Conservation (phyloP, 495 filamentous ascomycete species). For the Podospora bellae-mahoneyi region DNA sequence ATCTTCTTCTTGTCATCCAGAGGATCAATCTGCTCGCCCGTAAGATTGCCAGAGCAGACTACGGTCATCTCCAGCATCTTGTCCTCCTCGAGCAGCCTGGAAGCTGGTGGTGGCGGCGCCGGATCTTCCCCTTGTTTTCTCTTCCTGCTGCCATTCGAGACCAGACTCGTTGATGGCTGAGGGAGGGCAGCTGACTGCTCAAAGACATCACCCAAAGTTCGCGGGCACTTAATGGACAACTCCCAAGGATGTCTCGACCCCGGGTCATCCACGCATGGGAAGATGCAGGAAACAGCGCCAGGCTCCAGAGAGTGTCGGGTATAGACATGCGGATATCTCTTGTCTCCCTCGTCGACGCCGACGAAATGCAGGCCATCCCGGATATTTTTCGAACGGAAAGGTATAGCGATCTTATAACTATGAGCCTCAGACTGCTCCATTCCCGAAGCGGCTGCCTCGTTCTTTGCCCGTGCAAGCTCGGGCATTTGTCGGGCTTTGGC, state of each 20-base stretch:
- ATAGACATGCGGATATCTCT: conserved; percentile 84
- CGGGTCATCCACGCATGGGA: conserved; percentile 86
- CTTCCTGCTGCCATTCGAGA: conserved; percentile 29
- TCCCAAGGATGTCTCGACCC: conserved; percentile 80
- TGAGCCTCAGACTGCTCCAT: conserved; percentile 21
- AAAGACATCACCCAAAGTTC: conserved; percentile 82
- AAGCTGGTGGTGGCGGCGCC: conserved; percentile 32
- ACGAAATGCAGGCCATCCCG: conserved; percentile 90
- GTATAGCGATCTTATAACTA: conserved; percentile 55
- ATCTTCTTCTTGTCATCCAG: conserved; percentile 74
- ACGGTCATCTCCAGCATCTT: conserved; percentile 82
- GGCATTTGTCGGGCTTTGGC: conserved; percentile 30
- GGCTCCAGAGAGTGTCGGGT: conserved; percentile 74
- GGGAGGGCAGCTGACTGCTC: conserved; percentile 35
- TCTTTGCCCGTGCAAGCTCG: conserved; percentile 29
- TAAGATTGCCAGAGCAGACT: conserved; percentile 82
- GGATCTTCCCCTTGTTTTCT: conserved; percentile 35
- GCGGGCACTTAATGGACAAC: conserved; percentile 77
- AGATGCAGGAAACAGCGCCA: conserved; percentile 78
- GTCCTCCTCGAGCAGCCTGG: conserved; percentile 62
- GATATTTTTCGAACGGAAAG: conserved; percentile 68
- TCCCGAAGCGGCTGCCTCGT: conserved; percentile 12
- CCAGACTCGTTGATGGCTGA: conserved; percentile 23
- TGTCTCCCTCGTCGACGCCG: conserved; percentile 71
- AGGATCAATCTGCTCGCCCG: conserved; percentile 72